These are phyloP conservation scores for Neonectria magnoliae DNA, from an alignment of 2,329 filamentous ascomycete genomes.

Conservation along the genomic window DNA sequence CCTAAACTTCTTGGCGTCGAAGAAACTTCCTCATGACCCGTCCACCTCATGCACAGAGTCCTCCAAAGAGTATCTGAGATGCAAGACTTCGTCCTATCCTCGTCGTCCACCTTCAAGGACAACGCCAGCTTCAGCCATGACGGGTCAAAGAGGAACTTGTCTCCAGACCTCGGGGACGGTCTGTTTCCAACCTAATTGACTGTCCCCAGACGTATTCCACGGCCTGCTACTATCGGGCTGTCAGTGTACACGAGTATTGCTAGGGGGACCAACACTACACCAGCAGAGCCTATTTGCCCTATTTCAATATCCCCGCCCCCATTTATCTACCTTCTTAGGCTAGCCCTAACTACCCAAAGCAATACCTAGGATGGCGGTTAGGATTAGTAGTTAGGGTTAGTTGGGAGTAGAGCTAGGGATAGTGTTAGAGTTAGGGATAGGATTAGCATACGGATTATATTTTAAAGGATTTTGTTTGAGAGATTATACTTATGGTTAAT, in stretches of 20 bases:
- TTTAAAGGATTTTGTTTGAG: too few species aligned
- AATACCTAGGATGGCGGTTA: too few species aligned
- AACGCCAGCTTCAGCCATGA: constrained; percentile 35
- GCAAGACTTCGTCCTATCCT: background rate
- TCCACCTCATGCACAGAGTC: constrained; percentile 44
- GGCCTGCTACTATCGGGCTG: constrained; percentile 11
- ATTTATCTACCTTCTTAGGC: too few species aligned
- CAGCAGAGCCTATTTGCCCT: too few species aligned
- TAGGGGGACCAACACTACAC: too few species aligned
- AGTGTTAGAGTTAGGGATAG: too few species aligned
- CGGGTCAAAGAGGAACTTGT: constrained; percentile 37
- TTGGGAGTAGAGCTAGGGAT: too few species aligned
- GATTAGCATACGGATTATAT: too few species aligned
- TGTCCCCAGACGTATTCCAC: constrained; percentile 28
- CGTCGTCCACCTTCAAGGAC: constrained; percentile 22
- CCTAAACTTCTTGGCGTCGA: constrained; percentile 27
- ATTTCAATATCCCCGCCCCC: too few species aligned
- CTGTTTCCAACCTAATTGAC: constrained; percentile 26
- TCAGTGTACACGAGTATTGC: background rate
- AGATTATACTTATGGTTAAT: too few species aligned
- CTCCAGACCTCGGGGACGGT: constrained; percentile 18
- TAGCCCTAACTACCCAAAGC: too few species aligned
- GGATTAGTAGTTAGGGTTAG: too few species aligned
- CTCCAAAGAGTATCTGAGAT: constrained; percentile 37
- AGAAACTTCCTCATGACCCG: constrained; percentile 35